Base-by-base conservation (phyloP, 2,329 filamentous ascomycete genomes). In the Gremmenia infestans region DNA sequence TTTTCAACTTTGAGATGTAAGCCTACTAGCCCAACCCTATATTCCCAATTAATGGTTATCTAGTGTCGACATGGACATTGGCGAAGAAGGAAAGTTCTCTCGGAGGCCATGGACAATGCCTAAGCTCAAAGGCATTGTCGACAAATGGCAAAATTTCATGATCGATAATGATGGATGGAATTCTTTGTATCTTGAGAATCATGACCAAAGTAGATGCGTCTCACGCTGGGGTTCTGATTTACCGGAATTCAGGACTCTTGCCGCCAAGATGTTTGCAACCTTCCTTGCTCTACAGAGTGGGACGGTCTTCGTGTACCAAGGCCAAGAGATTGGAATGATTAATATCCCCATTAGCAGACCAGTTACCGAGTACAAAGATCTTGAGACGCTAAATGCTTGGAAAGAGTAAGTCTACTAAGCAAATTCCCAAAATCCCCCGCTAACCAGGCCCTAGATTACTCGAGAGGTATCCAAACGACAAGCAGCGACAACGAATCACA, bases 1-100 rank as follows among this genome's bases (percentile, higher is more conserved):
- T 89, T 37, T 89, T 89, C 71, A 82, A 87, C 63, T 89, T 89
- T 66, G 85, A 88, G 55, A 74, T 82, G 77, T 79, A 63, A 64
- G 74, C 67, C 45, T 53, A 50, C 49, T 50, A 19, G 22, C 40
- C 45, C 15, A 22, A 23, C 48, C 57, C 48, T 19, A 17, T 11
- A n/a, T 19, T 11, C 12, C 14, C 5, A 35, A 50, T 53, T 60
- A 35, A 61, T n/a, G 2, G 15, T 12, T 8, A 17, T 46, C 5
- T 19, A 78, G 75, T 35, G 75, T 82, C 58, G 74, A 79, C 37
- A 70, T 82, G 15, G 79, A 81, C 55, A 70, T 76, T 54, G 76
- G 76, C 9, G 55, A 69, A 55, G 53, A 61, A 36, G 66, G 78
- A 59, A 79, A 79, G 60, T 77, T 58, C 65, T 80, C 35, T 72